Evolutionary conservation across 306 rosid genomes (phyloP).

Genomic region (Gleditsia sinensis): DNA sequence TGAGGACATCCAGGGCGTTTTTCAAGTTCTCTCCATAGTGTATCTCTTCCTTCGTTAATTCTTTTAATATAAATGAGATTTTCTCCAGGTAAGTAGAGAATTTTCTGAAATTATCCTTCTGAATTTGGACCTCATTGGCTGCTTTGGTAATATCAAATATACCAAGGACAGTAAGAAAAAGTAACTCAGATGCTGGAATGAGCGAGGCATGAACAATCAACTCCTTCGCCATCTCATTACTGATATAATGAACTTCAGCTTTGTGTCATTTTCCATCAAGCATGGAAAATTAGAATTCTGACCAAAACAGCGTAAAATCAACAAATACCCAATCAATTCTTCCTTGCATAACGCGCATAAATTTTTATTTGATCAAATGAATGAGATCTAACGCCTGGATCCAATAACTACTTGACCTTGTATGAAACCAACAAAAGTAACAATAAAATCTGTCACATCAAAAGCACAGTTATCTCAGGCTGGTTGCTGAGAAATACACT

Average conservation of each 20-base stretch:
- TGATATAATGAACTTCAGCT: constrained; percentile 11
- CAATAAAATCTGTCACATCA: background rate
- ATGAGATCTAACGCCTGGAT: constrained; percentile 1
- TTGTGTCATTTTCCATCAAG: constrained; percentile 7
- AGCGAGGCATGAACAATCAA: constrained; percentile 31
- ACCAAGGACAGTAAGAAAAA: constrained; percentile 34
- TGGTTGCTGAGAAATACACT: background rate
- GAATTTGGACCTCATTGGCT: constrained; percentile 51
- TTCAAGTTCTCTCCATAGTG: constrained; percentile 38
- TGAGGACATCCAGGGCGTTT: constrained; percentile 42
- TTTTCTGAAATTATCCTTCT: constrained; percentile 49
- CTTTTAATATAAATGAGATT: constrained; percentile 42
- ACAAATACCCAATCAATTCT: constrained; percentile 7
- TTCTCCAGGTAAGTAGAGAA: constrained; percentile 48
- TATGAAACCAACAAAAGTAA: constrained; percentile 11
- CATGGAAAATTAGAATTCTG: constrained; percentile 30
- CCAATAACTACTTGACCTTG: background rate
- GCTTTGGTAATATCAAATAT: constrained; percentile 43
- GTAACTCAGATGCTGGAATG: constrained; percentile 46
- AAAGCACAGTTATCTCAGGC: background rate
- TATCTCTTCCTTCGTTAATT: constrained; percentile 33
- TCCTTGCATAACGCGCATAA: background rate
- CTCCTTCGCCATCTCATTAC: constrained; percentile 44
- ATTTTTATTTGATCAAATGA: background rate
- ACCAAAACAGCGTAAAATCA: constrained; percentile 16